Conservation (phyloP, 768 basidiomycete species). For the Collybia sordida region DNA sequence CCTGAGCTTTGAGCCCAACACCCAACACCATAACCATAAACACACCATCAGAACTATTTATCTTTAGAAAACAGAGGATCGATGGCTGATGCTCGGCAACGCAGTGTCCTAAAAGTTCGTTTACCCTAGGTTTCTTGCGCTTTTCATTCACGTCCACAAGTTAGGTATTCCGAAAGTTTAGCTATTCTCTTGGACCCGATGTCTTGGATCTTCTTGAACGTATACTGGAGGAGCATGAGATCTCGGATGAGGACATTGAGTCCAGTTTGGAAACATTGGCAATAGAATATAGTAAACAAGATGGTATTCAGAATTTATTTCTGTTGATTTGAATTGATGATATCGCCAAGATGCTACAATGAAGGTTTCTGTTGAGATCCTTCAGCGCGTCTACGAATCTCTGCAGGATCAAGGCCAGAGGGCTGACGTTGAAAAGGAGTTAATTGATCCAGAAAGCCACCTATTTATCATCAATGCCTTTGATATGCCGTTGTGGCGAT, state of each 20-base stretch:
- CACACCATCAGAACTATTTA: not conserved
- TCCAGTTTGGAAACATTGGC: constrained; percentile 77
- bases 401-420: constrained; percentile 66
- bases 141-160: not conserved
- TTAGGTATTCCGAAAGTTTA: constrained; percentile 86
- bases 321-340: constrained; percentile 1
- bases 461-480: constrained; percentile 86
- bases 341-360: constrained; percentile 63
- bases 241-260: constrained; percentile 68
- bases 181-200: constrained; percentile 83
- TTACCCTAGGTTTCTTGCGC: not conserved
- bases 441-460: constrained; percentile 79
- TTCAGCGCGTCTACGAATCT: constrained; percentile 71
- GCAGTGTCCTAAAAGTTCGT: constrained; percentile 47
- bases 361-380: constrained; percentile 72
- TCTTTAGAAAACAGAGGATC: not conserved
- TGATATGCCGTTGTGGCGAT: constrained; percentile 94
- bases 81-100: constrained; percentile 49
- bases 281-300: constrained; percentile 87
- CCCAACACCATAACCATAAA: no score
- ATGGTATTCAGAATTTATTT: constrained; percentile 47
- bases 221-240: constrained; percentile 70
- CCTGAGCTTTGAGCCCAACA: no score
- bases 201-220: constrained; percentile 69
- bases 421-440: constrained; percentile 51